These are phyloP conservation scores for Lentithecium fluviatile DNA, from an alignment of 495 filamentous ascomycete genomes.

Conservation along the genomic window DNA sequence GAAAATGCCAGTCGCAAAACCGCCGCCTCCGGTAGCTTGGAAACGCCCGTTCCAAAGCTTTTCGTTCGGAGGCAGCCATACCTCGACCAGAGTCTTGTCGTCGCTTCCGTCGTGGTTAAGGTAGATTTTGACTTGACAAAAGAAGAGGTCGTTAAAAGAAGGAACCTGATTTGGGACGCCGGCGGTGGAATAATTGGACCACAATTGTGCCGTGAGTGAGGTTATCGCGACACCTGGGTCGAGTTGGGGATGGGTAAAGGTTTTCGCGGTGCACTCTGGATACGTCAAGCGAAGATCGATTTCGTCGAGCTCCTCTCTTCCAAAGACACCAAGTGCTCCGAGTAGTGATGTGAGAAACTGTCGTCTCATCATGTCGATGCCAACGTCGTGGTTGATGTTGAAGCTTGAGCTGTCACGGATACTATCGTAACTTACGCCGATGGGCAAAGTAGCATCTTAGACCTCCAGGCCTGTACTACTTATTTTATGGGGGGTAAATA, in stretches of 20 bases:
- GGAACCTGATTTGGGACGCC: not conserved
- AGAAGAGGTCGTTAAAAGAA: constrained; percentile 1
- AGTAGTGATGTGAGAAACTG: not conserved
- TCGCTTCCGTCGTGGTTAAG: constrained; percentile 19
- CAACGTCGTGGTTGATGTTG: too few species aligned
- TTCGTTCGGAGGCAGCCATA: constrained; percentile 11
- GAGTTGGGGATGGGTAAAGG: constrained; percentile 6
- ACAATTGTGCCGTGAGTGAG: constrained; percentile 10
- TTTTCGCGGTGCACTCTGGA: not conserved
- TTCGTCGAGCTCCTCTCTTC: not conserved
- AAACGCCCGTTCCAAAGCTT: constrained; percentile 27
- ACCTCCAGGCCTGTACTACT: too few species aligned
- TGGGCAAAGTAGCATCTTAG: too few species aligned
- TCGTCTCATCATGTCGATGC: too few species aligned
- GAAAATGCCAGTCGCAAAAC: constrained; percentile 16
- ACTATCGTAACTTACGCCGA: too few species aligned
- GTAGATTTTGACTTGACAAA: constrained; percentile 22
- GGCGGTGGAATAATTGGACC: constrained; percentile 1
- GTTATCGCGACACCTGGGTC: constrained; percentile 16
- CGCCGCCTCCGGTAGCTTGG: constrained; percentile 24
- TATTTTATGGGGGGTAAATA: too few species aligned
- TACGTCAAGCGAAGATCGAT: not conserved
- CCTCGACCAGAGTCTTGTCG: constrained; percentile 17
- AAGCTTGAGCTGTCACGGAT: too few species aligned
- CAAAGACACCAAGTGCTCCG: not conserved